Evolutionary conservation across 2,329 filamentous ascomycete species (phyloP).

Genomic region (Grosmannia serpens): DNA sequence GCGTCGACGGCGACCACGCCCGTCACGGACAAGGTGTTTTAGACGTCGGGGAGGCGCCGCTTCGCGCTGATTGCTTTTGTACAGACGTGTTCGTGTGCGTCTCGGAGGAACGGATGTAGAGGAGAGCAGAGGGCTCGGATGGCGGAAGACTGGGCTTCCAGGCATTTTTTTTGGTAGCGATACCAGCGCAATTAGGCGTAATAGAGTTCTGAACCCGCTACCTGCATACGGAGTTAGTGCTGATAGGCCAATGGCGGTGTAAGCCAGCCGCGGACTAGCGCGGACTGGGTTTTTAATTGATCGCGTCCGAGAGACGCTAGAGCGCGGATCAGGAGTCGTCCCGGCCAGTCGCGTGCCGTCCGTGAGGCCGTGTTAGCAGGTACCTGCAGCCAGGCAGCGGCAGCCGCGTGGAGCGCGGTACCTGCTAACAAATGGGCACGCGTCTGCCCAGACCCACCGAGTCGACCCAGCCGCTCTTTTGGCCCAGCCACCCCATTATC

Average conservation of each 20-base stretch:
- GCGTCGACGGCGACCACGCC: background rate
- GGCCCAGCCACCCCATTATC: conserved; percentile 8
- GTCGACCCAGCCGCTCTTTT: background rate
- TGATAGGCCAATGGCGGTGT: background rate
- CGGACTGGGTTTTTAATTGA: background rate
- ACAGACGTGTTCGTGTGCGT: no score
- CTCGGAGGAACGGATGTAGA: no score
- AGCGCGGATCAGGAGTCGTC: background rate
- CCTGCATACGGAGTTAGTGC: background rate
- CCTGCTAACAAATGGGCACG: conserved; percentile 4
- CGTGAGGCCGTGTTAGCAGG: conserved; percentile 3
- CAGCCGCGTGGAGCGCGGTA: background rate
- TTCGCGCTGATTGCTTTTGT: background rate
- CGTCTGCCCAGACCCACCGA: conserved; percentile 5
- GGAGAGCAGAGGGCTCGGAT: no score
- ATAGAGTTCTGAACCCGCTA: no score
- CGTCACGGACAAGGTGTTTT: background rate
- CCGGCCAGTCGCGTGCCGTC: background rate
- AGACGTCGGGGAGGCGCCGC: no score
- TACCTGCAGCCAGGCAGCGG: background rate
- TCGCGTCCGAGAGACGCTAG: background rate
- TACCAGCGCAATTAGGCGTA: no score
- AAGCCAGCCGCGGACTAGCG: no score
- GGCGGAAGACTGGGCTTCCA: no score
- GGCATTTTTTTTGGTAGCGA: no score